Evolutionary conservation across 768 basidiomycete genomes (phyloP).

Genomic region (Hericium rajendrae): DNA sequence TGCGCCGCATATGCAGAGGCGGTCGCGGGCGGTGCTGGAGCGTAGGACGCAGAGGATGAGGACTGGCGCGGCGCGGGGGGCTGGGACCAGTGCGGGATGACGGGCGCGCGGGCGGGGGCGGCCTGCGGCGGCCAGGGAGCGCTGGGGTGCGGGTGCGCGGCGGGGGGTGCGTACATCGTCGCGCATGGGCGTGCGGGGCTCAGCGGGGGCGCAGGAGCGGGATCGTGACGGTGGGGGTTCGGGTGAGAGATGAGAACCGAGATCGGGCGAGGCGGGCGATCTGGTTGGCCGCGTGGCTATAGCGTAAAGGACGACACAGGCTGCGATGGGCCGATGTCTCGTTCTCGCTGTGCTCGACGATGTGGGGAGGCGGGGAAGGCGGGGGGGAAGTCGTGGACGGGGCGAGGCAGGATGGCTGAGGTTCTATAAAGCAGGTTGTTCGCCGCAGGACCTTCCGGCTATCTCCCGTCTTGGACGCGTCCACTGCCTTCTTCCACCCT

Average conservation of each 20-base stretch:
- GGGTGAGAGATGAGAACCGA: neutral
- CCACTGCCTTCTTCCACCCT: too few relatives aligned
- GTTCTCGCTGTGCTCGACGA: too few relatives aligned
- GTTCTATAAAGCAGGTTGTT: too few relatives aligned
- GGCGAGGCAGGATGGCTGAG: too few relatives aligned
- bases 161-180: neutral
- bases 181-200: neutral
- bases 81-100: neutral
- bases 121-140: neutral
- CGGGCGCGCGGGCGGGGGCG: neutral
- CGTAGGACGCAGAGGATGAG: neutral
- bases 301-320: too few relatives aligned
- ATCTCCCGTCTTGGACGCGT: too few relatives aligned
- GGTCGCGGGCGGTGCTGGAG: neutral
- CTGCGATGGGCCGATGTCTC: too few relatives aligned
- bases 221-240: neutral
- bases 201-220: neutral
- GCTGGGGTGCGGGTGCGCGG: neutral
- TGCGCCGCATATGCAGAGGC: neutral
- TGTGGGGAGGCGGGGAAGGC: too few relatives aligned
- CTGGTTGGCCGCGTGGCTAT: too few relatives aligned
- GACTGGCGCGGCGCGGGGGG: neutral
- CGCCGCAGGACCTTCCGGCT: too few relatives aligned
- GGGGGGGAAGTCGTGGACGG: too few relatives aligned
- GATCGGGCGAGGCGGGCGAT: neutral